Evolutionary conservation across 257 asterid species (phyloP).

Genomic region (Solanum gandarillasii): DNA sequence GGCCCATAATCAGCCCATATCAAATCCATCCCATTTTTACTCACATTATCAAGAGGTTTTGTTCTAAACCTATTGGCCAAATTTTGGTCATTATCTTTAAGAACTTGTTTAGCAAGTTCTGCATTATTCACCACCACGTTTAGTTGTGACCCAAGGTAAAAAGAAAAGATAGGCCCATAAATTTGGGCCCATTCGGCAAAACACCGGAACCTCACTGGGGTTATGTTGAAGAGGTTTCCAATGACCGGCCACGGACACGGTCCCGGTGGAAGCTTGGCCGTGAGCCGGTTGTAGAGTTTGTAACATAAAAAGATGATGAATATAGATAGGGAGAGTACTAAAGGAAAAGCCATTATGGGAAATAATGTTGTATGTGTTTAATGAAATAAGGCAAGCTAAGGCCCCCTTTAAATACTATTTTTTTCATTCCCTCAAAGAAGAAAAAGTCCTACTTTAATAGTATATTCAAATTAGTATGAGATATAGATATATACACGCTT

Average conservation of each 20-base stretch:
- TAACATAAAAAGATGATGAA: conserved; percentile 19
- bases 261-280: conserved; percentile 30
- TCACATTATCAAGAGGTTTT: conserved; percentile 24
- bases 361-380: not conserved
- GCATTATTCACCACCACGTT: conserved; percentile 21
- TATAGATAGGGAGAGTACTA: conserved; percentile 9
- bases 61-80: conserved; percentile 23
- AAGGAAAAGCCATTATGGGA: conserved; percentile 21
- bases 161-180: conserved; percentile 23
- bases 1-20: conserved; percentile 92
- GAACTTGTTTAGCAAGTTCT: conserved; percentile 18
- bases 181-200: conserved; percentile 20
- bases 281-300: conserved; percentile 28
- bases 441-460: not conserved
- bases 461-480: not conserved
- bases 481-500: not conserved
- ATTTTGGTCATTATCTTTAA: conserved; percentile 27
- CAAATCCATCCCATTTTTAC: conserved; percentile 66
- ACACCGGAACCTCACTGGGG: conserved; percentile 17
- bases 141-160: conserved; percentile 22
- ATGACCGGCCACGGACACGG: conserved; percentile 21
- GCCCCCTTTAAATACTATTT: not conserved
- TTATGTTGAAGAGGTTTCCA: conserved; percentile 21
- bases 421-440: not conserved
- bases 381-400: not conserved